Percentiles rank a stretch among this genome's conserved stretches.
These are phyloP conservation scores for Ogataea populi-albae DNA, from an alignment of 805 yeast species.

Conservation along the genomic window DNA sequence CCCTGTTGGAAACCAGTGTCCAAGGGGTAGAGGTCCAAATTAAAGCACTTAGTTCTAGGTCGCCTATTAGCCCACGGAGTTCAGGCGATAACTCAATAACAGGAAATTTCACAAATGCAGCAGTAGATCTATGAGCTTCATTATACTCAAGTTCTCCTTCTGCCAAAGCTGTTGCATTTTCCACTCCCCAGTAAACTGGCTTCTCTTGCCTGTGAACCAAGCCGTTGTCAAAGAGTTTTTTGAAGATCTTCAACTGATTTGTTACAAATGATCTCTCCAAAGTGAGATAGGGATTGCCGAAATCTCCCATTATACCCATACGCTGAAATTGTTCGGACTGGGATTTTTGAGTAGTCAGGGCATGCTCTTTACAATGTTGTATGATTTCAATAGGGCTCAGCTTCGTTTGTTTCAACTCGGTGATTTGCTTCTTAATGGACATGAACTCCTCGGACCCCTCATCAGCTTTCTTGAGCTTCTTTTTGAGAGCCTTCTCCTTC, in stretches of 20 bases:
- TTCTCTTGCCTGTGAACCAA: slow-evolving; percentile 80
- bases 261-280: slow-evolving; percentile 68
- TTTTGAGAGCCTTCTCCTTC: slow-evolving; percentile 30
- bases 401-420: slow-evolving; percentile 16
- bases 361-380: slow-evolving; percentile 64
- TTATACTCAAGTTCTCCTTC: slow-evolving; percentile 95
- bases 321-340: slow-evolving; percentile 65
- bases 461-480: slow-evolving; percentile 20
- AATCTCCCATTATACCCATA: slow-evolving; percentile 83
- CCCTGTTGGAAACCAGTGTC: slow-evolving; percentile 88
- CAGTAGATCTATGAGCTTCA: slow-evolving; percentile 60
- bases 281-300: slow-evolving; percentile 71
- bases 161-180: slow-evolving; percentile 89
- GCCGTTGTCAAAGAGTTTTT: slow-evolving; percentile 58
- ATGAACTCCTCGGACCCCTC: slow-evolving; percentile 11
- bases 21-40: slow-evolving; percentile 99
- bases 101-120: slow-evolving; percentile 71
- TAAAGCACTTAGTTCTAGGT: slow-evolving; percentile 34
- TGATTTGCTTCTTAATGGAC: slow-evolving; percentile 10
- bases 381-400: slow-evolving; percentile 56
- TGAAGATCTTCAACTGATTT: slow-evolving; percentile 70
- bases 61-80: slow-evolving; percentile 18
- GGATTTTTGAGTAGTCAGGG: slow-evolving; percentile 56
- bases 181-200: slow-evolving; percentile 98
- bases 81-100: slow-evolving; percentile 28